phyloP scores from a whole-genome alignment of 495 filamentous ascomycete genomes.

The Cercophora sp. region DNA sequence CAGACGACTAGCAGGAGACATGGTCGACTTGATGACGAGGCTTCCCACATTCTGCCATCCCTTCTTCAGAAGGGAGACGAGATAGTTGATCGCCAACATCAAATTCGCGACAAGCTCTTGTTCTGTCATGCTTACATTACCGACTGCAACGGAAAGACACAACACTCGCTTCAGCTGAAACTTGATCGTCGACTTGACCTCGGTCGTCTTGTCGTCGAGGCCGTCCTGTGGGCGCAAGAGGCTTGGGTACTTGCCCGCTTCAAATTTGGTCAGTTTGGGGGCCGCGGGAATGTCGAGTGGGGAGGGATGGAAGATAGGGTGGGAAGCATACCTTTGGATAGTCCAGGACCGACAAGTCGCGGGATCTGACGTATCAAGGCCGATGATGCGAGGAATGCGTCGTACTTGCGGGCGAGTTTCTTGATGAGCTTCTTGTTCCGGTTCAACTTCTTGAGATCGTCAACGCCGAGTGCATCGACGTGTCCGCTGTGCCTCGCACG shows the following conservation, averaged over 20 bases:
- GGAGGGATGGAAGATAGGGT: slow-evolving; percentile 44
- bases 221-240: slow-evolving; percentile 89
- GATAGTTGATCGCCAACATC: slow-evolving; percentile 90
- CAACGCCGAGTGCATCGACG: slow-evolving; percentile 86
- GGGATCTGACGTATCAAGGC: slow-evolving; percentile 94
- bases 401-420: slow-evolving; percentile 98
- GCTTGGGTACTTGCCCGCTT: slow-evolving; percentile 94
- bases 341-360: slow-evolving; percentile 90
- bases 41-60: slow-evolving; percentile 98
- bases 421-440: slow-evolving; percentile 99
- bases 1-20: slow-evolving; percentile 88
- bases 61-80: slow-evolving; percentile 95
- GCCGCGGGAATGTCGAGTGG: too few relatives aligned
- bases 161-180: slow-evolving; percentile 99
- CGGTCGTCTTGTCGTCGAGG: slow-evolving; percentile 79
- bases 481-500: slow-evolving; percentile 93
- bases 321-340: slow-evolving; percentile 73
- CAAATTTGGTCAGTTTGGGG: not conserved
- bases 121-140: slow-evolving; percentile 89
- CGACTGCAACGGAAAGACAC: slow-evolving; percentile 93
- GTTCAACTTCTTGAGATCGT: slow-evolving; percentile 53
- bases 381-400: slow-evolving; percentile 92
- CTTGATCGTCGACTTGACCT: slow-evolving; percentile 98
- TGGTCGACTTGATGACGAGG: slow-evolving; percentile 94
- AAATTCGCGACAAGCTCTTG: slow-evolving; percentile 91